phyloP scores from a whole-genome alignment of 2,329 filamentous ascomycete species.

The Chaetomiaceae sp. region DNA sequence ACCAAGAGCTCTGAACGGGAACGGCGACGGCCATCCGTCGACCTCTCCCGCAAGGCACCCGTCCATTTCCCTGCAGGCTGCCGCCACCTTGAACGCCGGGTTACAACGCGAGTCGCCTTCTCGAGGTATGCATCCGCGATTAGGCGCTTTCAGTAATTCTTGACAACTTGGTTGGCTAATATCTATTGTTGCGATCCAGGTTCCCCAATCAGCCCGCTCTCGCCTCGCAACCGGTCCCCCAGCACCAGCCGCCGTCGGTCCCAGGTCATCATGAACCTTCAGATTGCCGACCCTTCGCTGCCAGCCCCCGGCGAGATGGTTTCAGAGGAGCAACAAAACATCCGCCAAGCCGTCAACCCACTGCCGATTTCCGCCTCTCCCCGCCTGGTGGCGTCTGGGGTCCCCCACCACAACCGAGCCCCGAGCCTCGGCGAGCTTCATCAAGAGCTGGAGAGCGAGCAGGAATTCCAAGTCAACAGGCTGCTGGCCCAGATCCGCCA shows the following conservation, averaged over 20 bases:
- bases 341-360: conserved; percentile 38
- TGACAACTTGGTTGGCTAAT: background rate
- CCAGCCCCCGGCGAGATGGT: conserved; percentile 66
- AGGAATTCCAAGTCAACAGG: conserved; percentile 75
- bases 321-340: conserved; percentile 35
- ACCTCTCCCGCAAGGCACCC: conserved; percentile 57
- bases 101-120: conserved; percentile 59
- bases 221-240: conserved; percentile 42
- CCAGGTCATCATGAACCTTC: conserved; percentile 66
- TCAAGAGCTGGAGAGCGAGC: conserved; percentile 73
- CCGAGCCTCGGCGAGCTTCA: conserved; percentile 73
- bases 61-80: conserved; percentile 67
- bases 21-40: conserved; percentile 47
- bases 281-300: conserved; percentile 64
- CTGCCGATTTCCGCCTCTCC: conserved; percentile 40
- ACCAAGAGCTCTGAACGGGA: conserved; percentile 31
- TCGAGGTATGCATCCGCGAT: conserved; percentile 46
- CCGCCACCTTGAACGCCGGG: conserved; percentile 72
- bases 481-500: conserved; percentile 71
- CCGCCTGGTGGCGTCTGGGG: conserved; percentile 41
- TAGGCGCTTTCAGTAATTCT: no score
- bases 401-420: conserved; percentile 60
- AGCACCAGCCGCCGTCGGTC: conserved; percentile 58
- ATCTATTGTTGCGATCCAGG: conserved; percentile 30
- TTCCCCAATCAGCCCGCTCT: conserved; percentile 48